phyloP scores from a whole-genome alignment of 257 asterid genomes.

The Striga asiatica region DNA sequence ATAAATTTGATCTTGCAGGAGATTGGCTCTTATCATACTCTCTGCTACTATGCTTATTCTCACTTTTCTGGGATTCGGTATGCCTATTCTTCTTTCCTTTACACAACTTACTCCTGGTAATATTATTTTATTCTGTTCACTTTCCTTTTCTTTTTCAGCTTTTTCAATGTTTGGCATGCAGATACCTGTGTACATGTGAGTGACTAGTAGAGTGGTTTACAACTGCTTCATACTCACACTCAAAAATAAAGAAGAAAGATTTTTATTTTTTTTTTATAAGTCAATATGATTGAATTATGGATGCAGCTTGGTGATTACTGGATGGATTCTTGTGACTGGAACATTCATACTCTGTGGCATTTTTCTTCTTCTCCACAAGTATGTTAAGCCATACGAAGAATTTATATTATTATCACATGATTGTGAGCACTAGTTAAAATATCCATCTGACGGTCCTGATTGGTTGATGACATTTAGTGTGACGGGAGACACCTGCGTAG shows the following conservation, averaged over 20 bases:
- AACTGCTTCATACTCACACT: neutral
- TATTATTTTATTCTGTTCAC: neutral
- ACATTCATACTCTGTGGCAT: conserved; percentile 75
- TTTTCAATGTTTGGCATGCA: conserved; percentile 68
- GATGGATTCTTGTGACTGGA: conserved; percentile 86
- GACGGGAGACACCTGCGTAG: conserved; percentile 75
- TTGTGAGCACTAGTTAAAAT: too few relatives aligned
- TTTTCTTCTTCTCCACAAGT: conserved; percentile 88
- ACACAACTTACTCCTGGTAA: too few relatives aligned
- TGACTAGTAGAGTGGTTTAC: conserved; percentile 10
- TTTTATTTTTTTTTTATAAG: too few relatives aligned
- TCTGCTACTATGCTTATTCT: conserved; percentile 70
- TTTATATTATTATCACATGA: too few relatives aligned
- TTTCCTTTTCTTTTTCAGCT: conserved; percentile 32
- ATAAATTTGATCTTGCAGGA: conserved; percentile 39
- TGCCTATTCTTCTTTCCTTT: conserved; percentile 5
- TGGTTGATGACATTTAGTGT: too few relatives aligned
- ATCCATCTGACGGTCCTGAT: too few relatives aligned
- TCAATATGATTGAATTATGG: neutral
- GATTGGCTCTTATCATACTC: conserved; percentile 58
- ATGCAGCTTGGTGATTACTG: conserved; percentile 67
- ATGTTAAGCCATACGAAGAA: too few relatives aligned
- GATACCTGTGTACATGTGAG: conserved; percentile 73
- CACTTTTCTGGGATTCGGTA: conserved; percentile 68
- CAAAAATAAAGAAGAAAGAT: too few relatives aligned